A percentile compares a stretch with the other conserved stretches of the same genome.
Conservation (phyloP, 2,329 filamentous ascomycete genomes). For the Ceratocystiopsis sp. region DNA sequence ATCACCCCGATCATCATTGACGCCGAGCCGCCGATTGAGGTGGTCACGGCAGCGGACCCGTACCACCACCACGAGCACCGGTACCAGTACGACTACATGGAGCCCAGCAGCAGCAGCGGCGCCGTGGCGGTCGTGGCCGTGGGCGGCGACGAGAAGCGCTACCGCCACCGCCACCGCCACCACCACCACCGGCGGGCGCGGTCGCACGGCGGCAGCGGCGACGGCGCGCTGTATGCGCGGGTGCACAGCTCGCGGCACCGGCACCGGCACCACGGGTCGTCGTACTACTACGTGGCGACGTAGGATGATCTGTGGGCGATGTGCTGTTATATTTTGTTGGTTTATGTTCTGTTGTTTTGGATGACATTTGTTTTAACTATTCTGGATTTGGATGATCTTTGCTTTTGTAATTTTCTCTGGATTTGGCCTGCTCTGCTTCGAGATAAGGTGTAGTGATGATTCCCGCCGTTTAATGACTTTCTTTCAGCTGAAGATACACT, state of each 20-base stretch:
- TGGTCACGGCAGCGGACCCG: slow-evolving; percentile 15
- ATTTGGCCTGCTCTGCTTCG: no score
- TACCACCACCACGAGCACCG: no score
- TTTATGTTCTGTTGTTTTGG: no score
- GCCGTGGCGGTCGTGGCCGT: slow-evolving; percentile 23
- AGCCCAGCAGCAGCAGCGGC: slow-evolving; percentile 13
- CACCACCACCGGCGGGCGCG: slow-evolving; percentile 4
- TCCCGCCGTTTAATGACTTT: no score
- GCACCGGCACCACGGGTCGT: slow-evolving; percentile 23
- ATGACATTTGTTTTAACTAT: no score
- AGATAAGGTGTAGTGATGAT: no score
- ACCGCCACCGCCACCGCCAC: slow-evolving; percentile 10
- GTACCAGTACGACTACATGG: no score
- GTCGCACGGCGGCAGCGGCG: slow-evolving; percentile 34
- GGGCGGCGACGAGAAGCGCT: slow-evolving; percentile 9
- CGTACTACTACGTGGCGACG: slow-evolving; percentile 9
- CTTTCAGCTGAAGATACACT: no score
- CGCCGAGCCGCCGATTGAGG: slow-evolving; percentile 16
- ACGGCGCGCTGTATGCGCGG: slow-evolving; percentile 44
- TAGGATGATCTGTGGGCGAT: no score
- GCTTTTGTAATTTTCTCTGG: no score
- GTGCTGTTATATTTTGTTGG: no score
- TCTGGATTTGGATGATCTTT: no score
- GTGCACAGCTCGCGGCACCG: slow-evolving; percentile 58
- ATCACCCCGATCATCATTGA: slow-evolving; percentile 22